Conservation (phyloP, 306 rosid genomes). For the Inga laurina region DNA sequence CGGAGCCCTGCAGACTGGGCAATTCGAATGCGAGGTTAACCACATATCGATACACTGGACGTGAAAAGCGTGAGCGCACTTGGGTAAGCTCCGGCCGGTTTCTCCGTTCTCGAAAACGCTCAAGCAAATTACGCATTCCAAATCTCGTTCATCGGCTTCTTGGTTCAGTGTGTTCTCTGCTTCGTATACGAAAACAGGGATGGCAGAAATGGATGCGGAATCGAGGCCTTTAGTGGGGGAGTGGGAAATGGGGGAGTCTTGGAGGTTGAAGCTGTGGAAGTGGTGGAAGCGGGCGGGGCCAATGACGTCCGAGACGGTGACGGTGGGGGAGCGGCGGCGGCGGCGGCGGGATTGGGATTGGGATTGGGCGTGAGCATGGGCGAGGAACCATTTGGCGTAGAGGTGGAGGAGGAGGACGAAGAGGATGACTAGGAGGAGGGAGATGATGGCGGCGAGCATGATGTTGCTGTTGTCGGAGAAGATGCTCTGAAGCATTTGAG, state of each 20-base stretch:
- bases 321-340: constrained; percentile 38
- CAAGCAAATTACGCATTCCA: constrained; percentile 86
- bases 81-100: constrained; percentile 64
- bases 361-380: constrained; percentile 53
- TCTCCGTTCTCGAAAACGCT: constrained; percentile 67
- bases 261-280: constrained; percentile 50
- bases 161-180: not conserved
- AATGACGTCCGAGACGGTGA: constrained; percentile 57
- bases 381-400: constrained; percentile 84
- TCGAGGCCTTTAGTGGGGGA: constrained; percentile 68
- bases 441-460: constrained; percentile 82
- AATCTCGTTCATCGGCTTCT: constrained; percentile 16
- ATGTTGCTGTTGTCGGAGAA: constrained; percentile 79
- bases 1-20: constrained; percentile 84
- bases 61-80: constrained; percentile 83
- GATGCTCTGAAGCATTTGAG: constrained; percentile 47
- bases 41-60: constrained; percentile 90
- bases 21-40: constrained; percentile 72
- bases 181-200: constrained; percentile 66
- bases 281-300: constrained; percentile 62
- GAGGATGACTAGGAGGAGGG: constrained; percentile 78
- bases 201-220: constrained; percentile 46
- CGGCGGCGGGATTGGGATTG: constrained; percentile 23
- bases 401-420: constrained; percentile 90
- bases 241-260: constrained; percentile 38